Conservation (phyloP, 352 stramenopile genomes). For the Thraustochytrium sp. region DNA sequence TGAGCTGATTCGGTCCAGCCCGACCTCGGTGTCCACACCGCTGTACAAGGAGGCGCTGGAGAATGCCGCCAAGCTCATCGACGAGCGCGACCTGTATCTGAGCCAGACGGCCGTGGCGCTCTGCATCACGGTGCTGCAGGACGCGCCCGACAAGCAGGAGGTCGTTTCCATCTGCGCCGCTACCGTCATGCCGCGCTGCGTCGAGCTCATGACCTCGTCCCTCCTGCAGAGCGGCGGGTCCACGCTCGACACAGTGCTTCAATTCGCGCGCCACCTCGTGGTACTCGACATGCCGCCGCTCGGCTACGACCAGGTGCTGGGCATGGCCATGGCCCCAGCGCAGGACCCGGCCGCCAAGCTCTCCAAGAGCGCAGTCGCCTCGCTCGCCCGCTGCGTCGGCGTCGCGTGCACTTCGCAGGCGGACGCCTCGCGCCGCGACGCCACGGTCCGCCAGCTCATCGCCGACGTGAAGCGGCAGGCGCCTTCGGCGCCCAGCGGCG, state of each 20-base stretch:
- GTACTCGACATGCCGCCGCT: slow-evolving; percentile 51
- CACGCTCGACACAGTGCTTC: slow-evolving; percentile 66
- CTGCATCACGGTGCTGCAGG: slow-evolving; percentile 64
- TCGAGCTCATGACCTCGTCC: slow-evolving; percentile 80
- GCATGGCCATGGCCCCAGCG: slow-evolving; percentile 62
- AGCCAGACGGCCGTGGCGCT: slow-evolving; percentile 85
- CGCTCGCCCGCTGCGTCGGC: neutral
- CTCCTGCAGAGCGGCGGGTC: slow-evolving; percentile 76
- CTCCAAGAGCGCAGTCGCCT: neutral
- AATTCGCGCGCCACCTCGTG: slow-evolving; percentile 61
- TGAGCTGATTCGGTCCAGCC: slow-evolving; percentile 73
- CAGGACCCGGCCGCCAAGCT: slow-evolving; percentile 37
- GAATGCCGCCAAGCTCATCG: slow-evolving; percentile 80
- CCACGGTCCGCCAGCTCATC: slow-evolving; percentile 11
- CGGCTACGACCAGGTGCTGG: slow-evolving; percentile 76
- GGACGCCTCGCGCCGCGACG: neutral
- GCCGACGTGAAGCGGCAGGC: neutral
- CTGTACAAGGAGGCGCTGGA: slow-evolving; percentile 78
- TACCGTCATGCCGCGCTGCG: slow-evolving; percentile 59
- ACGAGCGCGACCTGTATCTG: slow-evolving; percentile 91
- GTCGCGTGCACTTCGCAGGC: neutral
- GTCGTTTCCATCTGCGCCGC: slow-evolving; percentile 52
- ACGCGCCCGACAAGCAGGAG: slow-evolving; percentile 62
- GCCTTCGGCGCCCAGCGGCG: slow-evolving; percentile 45
- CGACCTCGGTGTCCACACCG: slow-evolving; percentile 60